Evolutionary conservation across 352 stramenopile genomes (phyloP), one percentile per base, ranked within the genome.

Genomic region (Pythium scleroteichum): DNA sequence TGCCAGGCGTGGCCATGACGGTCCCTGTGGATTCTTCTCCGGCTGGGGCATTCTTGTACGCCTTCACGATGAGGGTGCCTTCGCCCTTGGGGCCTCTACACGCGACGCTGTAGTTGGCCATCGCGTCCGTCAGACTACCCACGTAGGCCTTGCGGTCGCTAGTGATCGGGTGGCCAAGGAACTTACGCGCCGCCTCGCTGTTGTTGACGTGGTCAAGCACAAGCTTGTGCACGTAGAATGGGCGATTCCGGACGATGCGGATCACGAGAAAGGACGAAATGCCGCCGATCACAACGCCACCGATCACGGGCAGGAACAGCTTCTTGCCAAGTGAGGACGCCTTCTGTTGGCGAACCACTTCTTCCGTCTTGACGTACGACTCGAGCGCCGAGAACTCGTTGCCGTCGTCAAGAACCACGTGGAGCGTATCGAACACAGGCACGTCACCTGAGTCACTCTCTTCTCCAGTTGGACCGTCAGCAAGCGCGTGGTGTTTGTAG

Each of bases 211-310:
- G 80, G 56, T 90, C 82, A 22, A 92, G 61, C 47, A 85, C 82
- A 27, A 92, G 57, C 44, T 90, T 92, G 74, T 90, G 82, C 63
- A 90, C 79, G 75, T 92, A 92, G 57, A 84, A 87, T 50, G 82
- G 76, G 46, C 79, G 78, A 61, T 90, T 90, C 57, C 78, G 82
- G 38, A 92, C 58, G 53, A 92, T 88, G 22, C 82, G 82, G 53
- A 92, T 88, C 22, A 83, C 62, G 33, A 89, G 79, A 67, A 90
- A 92, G 27, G 79, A 85, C 20, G 76, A 71, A 16, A 92, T 57
- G 23, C 82, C 80, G 17, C 82, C 82, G 45, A 92, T 77, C 8
- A 92, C 29, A 2, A 89, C 76, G 49, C 82, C 82, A 23, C 69
- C 59, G 19, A 90, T 71, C 51, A 78, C 76, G 22, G 81, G 78